phyloP scores from a whole-genome alignment of 192 early-diverging fungal species.

The Linnemannia exigua region DNA sequence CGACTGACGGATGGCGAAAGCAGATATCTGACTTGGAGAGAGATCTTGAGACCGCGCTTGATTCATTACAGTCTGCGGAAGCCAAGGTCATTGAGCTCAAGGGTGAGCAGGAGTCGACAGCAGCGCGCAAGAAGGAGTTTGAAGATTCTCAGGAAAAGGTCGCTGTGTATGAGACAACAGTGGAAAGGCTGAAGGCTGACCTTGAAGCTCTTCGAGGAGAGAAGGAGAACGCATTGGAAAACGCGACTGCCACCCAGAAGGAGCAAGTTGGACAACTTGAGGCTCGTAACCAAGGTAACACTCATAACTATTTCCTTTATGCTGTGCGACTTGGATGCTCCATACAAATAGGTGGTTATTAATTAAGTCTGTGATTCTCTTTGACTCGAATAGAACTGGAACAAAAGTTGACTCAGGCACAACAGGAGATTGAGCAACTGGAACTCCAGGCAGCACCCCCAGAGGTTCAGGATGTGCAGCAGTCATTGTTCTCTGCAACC shows the following conservation, averaged over 20 bases:
- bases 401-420: slow-evolving; percentile 29
- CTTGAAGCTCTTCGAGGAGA: slow-evolving; percentile 10
- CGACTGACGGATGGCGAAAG: slow-evolving; percentile 24
- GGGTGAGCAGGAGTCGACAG: slow-evolving; percentile 5
- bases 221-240: slow-evolving; percentile 12
- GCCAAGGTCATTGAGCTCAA: slow-evolving; percentile 21
- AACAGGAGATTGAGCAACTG: slow-evolving; percentile 46
- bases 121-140: not conserved
- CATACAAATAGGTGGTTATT: not conserved
- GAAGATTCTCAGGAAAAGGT: not conserved
- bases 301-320: not conserved
- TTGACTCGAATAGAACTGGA: no score
- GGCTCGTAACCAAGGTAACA: slow-evolving; percentile 29
- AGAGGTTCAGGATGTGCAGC: slow-evolving; percentile 48
- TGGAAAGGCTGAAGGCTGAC: slow-evolving; percentile 19
- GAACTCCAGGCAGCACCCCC: slow-evolving; percentile 40
- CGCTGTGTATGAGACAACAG: not conserved
- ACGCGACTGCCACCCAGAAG: not conserved
- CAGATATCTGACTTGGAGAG: slow-evolving; percentile 46
- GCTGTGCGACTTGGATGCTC: not conserved
- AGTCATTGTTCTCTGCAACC: slow-evolving; percentile 44
- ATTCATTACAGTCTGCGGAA: slow-evolving; percentile 32
- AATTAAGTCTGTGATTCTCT: not conserved
- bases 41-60: slow-evolving; percentile 47
- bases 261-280: slow-evolving; percentile 11